Evolutionary conservation across 2,329 filamentous ascomycete genomes (phyloP), one percentile per base, ranked within the genome.

Genomic region (Pyrenochaeta sp.): DNA sequence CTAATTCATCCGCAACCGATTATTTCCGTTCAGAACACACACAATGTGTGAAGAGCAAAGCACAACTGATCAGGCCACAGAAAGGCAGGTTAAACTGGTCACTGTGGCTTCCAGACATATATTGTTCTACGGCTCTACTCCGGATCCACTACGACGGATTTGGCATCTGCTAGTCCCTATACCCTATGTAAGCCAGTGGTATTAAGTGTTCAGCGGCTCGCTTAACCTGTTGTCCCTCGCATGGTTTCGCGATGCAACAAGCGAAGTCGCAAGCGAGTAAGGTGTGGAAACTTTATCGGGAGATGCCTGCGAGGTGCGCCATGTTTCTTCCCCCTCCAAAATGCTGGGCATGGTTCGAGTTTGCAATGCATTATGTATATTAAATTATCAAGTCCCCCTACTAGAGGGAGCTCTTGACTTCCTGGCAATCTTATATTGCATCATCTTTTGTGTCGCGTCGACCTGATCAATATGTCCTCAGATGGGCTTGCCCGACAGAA

Each of bases 401-500:
- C 19, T 19, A 19, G 19, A 19, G 19, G 19, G 19, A 19, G 19
- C 19, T 19, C 19, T 19, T 19, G 19, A 19, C 19, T 15, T 36
- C 32, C 9, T 36, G 9, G 32, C 12, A 12, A 13, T 12, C 32
- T 13, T 36, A 19, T 19, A 19, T 19, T 19, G 19, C 19, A 19
- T 19, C 19, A 19, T 10, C 32, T 3, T 36, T 36, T 13, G 3
- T 3, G 12, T 36, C 9, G 6, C 32, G 12, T 36, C 12, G 12
- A 12, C 32, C 12, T 36, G 32, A 8, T 50, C 34, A 42, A 27
- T 24, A 54, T 54, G 52, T 37, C 52, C 34, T 48, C 36, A 15
- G 46, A 44, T 4, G 52, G 52, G 30, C 37, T 27, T 22, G 52
- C 28, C n/a, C 45, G 52, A 32, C 52, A 55, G 46, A 36, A 55